Percentiles rank a stretch among this genome's conserved stretches.
These are phyloP conservation scores for Xylaria bambusicola DNA, from an alignment of 495 filamentous ascomycete species.

Conservation along the genomic window DNA sequence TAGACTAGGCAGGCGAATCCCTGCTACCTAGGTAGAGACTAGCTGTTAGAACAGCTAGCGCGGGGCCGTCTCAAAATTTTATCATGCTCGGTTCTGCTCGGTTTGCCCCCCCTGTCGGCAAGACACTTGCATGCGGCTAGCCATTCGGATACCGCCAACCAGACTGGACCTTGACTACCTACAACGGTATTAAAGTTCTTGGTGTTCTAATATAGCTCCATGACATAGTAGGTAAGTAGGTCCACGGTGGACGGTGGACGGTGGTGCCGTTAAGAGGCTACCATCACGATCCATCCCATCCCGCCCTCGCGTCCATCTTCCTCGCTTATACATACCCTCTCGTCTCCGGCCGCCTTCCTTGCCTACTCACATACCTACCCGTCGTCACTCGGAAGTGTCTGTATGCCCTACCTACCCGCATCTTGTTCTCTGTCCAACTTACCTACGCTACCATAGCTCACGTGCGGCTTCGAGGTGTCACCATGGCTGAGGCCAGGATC, in stretches of 20 bases:
- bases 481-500: background rate
- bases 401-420: background rate
- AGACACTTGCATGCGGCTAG: background rate
- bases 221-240: background rate
- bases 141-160: too few species aligned
- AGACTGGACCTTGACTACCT: too few species aligned
- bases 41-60: background rate
- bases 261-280: background rate
- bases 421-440: background rate
- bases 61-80: conserved; percentile 14
- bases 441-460: background rate
- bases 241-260: too few species aligned
- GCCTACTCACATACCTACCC: too few species aligned
- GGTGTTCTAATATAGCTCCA: too few species aligned
- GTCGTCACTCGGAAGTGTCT: too few species aligned
- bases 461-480: background rate
- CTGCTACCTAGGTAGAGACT: too few species aligned
- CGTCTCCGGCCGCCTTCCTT: too few species aligned
- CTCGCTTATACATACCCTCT: too few species aligned
- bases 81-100: conserved; percentile 10
- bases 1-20: too few species aligned
- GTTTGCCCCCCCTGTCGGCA: conserved; percentile 8
- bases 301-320: background rate
- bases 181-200: too few species aligned
- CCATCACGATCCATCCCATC: conserved; percentile 6